These are phyloP conservation scores for Neospora caninum DNA, from an alignment of 169 alveolate species.

Conservation along the genomic window DNA sequence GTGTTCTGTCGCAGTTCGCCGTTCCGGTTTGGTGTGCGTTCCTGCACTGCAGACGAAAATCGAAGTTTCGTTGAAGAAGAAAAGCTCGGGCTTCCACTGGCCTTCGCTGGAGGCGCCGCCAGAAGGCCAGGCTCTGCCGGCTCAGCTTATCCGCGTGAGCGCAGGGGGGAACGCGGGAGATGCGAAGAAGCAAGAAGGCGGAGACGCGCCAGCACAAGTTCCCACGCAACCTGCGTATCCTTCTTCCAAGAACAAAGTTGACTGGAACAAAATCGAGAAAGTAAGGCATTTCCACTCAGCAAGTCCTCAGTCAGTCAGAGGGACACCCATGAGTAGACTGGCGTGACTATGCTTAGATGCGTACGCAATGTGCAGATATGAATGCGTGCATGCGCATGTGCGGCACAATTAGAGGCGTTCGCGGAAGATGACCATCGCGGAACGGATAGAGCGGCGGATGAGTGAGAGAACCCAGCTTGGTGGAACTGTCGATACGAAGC, in stretches of 20 bases:
- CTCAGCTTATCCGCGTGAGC: neutral
- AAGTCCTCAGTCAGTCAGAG: neutral
- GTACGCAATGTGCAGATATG: neutral
- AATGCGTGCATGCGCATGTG: too few relatives aligned
- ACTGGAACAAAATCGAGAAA: constrained; percentile 63
- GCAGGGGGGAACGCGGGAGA: neutral
- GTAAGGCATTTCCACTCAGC: neutral
- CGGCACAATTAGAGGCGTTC: too few relatives aligned
- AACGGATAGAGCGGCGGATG: too few relatives aligned
- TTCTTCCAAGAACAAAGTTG: constrained; percentile 59
- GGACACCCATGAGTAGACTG: too few relatives aligned
- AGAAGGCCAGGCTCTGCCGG: neutral
- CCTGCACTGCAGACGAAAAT: constrained; percentile 44
- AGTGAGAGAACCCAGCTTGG: too few relatives aligned
- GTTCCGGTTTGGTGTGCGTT: neutral
- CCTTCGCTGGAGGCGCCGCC: constrained; percentile 39
- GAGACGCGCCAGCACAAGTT: neutral
- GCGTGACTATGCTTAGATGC: too few relatives aligned
- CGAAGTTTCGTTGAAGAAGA: constrained; percentile 45
- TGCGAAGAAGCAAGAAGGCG: neutral
- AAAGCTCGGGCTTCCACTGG: constrained; percentile 43
- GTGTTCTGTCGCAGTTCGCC: neutral
- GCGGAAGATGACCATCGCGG: too few relatives aligned
- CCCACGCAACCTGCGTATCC: constrained; percentile 33
- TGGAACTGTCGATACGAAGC: too few relatives aligned